Percentiles rank a stretch among this genome's conserved stretches.
Conservation (phyloP, 2,329 filamentous ascomycete species). For the Fusarium continuum region DNA sequence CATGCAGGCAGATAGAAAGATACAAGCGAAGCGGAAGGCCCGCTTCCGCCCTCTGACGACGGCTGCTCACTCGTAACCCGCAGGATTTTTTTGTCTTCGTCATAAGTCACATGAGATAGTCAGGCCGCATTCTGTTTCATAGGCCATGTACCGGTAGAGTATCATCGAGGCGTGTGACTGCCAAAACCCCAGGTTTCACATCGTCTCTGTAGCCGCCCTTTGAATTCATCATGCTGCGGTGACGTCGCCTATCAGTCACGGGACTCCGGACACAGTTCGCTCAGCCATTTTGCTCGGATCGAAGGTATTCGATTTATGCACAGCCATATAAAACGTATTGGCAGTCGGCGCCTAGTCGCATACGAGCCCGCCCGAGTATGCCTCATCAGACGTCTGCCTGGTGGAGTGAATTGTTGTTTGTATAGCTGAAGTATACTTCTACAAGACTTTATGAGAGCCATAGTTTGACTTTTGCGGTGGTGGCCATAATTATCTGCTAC, state of each 20-base stretch:
- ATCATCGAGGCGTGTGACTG: slow-evolving; percentile 27
- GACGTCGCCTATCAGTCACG: slow-evolving; percentile 38
- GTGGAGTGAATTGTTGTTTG: background rate
- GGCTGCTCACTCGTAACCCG: slow-evolving; percentile 14
- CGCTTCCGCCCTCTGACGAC: slow-evolving; percentile 8
- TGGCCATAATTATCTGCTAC: slow-evolving; percentile 8
- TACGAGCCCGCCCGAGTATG: background rate
- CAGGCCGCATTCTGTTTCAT: slow-evolving; percentile 17
- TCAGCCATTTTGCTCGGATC: slow-evolving; percentile 12
- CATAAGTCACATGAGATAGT: slow-evolving; percentile 37
- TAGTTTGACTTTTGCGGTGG: background rate
- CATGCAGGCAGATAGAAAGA: slow-evolving; percentile 13
- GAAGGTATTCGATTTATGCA: slow-evolving; percentile 6
- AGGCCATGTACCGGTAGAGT: background rate
- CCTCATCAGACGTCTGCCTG: background rate
- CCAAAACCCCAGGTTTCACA: slow-evolving; percentile 39
- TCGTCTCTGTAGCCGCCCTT: slow-evolving; percentile 32
- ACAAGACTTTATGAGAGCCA: slow-evolving; percentile 3
- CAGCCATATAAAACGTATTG: slow-evolving; percentile 1
- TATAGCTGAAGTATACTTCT: background rate
- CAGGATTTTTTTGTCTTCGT: slow-evolving; percentile 8
- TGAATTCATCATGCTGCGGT: slow-evolving; percentile 19
- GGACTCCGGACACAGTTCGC: slow-evolving; percentile 22
- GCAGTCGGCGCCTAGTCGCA: background rate
- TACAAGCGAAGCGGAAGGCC: slow-evolving; percentile 19